Conservation (phyloP, 805 yeast genomes). For the Pichia phayaonensis region DNA sequence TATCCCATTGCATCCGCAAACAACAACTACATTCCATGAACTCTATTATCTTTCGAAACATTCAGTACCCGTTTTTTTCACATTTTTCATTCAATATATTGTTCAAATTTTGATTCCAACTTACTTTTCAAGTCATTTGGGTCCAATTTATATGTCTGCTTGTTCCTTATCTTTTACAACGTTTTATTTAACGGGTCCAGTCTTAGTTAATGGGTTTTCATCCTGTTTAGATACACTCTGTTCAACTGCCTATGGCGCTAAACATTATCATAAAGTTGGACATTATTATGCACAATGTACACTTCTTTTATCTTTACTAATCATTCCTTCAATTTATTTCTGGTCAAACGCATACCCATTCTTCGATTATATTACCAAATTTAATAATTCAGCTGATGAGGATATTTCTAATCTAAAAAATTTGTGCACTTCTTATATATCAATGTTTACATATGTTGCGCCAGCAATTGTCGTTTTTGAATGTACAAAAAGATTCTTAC, state of each 20-base stretch:
- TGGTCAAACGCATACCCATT: slow-evolving; percentile 49
- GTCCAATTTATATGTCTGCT: slow-evolving; percentile 61
- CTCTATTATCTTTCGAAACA: slow-evolving; percentile 26
- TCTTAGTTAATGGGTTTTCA: slow-evolving; percentile 64
- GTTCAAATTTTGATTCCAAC: slow-evolving; percentile 67
- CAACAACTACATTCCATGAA: slow-evolving; percentile 16
- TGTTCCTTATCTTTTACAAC: slow-evolving; percentile 67
- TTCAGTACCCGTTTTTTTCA: slow-evolving; percentile 52
- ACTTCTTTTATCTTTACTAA: slow-evolving; percentile 38
- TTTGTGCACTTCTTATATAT: slow-evolving; percentile 49
- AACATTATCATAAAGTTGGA: slow-evolving; percentile 56
- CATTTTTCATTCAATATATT: slow-evolving; percentile 61
- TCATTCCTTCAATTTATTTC: slow-evolving; percentile 46
- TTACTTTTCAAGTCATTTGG: slow-evolving; percentile 62
- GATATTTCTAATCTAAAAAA: slow-evolving; percentile 34
- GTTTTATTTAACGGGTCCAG: slow-evolving; percentile 65
- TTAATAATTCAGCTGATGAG: background rate
- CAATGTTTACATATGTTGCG: slow-evolving; percentile 47
- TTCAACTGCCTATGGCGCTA: slow-evolving; percentile 68
- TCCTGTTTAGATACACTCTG: slow-evolving; percentile 72
- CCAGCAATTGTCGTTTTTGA: slow-evolving; percentile 66
- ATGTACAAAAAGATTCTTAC: slow-evolving; percentile 63
- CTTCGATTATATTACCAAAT: slow-evolving; percentile 32
- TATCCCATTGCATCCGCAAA: slow-evolving; percentile 5
- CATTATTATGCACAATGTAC: slow-evolving; percentile 59